phyloP scores from a whole-genome alignment of 129 eudicot genomes.

The Tagetes patula region DNA sequence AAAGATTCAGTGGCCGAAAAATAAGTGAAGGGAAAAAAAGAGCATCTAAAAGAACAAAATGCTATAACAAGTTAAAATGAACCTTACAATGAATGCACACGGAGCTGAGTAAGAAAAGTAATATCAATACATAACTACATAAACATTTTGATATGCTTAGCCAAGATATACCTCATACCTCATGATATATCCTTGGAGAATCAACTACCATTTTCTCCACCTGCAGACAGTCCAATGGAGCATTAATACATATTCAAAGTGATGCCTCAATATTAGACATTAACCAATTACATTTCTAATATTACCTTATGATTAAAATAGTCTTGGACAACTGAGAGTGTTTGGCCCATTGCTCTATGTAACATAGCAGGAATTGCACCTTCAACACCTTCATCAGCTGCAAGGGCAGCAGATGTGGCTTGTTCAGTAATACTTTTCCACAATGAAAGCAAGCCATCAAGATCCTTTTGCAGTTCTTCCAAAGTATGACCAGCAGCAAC shows the following conservation, averaged over 20 bases:
- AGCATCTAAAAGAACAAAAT: background rate
- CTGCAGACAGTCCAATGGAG: constrained; percentile 43
- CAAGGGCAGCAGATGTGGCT: constrained; percentile 97
- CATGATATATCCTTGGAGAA: constrained; percentile 97
- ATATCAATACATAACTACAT: background rate
- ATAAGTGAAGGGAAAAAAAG: background rate
- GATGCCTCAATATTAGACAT: background rate
- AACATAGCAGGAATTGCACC: constrained; percentile 90
- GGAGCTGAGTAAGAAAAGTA: background rate
- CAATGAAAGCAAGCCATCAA: constrained; percentile 83
- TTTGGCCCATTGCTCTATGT: constrained; percentile 94
- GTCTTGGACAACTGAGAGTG: constrained; percentile 91
- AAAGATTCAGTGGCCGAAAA: constrained; percentile 14
- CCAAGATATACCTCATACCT: constrained; percentile 49
- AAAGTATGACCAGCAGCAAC: constrained; percentile 85
- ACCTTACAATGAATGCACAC: constrained; percentile 1
- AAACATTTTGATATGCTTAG: constrained; percentile 8
- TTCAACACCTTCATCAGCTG: constrained; percentile 96
- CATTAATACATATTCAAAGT: constrained; percentile 9
- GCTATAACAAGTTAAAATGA: background rate
- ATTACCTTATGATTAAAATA: constrained; percentile 82
- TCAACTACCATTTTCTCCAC: constrained; percentile 93
- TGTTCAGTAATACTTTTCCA: constrained; percentile 85
- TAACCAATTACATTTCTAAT: background rate
- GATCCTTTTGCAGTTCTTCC: constrained; percentile 86